Evolutionary conservation across 495 filamentous ascomycete genomes (phyloP), one percentile per base, ranked within the genome.

Genomic region (Xylaria acuta): DNA sequence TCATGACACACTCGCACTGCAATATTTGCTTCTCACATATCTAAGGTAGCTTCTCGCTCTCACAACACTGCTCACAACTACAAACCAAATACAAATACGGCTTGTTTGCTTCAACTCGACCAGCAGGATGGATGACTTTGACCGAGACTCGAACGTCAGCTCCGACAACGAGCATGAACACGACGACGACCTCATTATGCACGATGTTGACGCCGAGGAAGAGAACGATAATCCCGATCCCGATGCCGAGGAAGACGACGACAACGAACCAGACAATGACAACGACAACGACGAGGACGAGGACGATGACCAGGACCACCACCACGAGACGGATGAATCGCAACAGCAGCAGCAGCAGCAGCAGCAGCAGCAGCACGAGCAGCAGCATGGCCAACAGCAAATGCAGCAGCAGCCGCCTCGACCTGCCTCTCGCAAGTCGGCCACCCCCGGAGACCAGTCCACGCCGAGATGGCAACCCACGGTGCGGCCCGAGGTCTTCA

Each of bases 401-500:
- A 67, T 63, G 70, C 67, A 45, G 59, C 56, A 64, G 72, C 75
- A 75, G 67, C 77, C 80, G 22, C 2, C 38, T 7, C 49, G 45
- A 0, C 14, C 60, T 5, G 20, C 51, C 20, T 76, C 77, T 34
- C 83, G 83, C 45, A 83, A 85, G 7, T 87, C 88, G 1, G 83
- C 85, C 53, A 82, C 85, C 22, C 87, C 87, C 5, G 83, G 79
- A 36, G 83, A 83, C 36, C 77, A 84, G 51, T 75, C 80, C 79
- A 79, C 67, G 75, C 83, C 66, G 69, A 78, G 70, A 80, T 81
- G 47, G 73, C 90, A 90, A 40, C 94, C 92, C 0, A 88, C 82
- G 51, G 85, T 95, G 41, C 91, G 93, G n/a, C 82, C 91, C 38
- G 97, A 97, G 77, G 93, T 89, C 56, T 84, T 95, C 32, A 92